Percentiles rank a stretch among this genome's conserved stretches.
phyloP scores from a whole-genome alignment of 768 basidiomycete genomes.

The Tulasnella sp. region DNA sequence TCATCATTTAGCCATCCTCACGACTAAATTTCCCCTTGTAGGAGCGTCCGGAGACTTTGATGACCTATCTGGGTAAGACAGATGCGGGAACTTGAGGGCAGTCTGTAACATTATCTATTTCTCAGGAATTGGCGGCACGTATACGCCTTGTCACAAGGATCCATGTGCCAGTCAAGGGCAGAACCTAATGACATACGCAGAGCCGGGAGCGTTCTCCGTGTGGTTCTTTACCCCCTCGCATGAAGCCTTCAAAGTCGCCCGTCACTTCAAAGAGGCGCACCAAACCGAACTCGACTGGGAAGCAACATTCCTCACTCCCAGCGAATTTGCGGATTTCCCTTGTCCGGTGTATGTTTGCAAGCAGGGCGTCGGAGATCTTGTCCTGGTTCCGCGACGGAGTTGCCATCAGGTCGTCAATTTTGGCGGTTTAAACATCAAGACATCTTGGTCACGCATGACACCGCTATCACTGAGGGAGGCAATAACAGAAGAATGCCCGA shows the following conservation, averaged over 20 bases:
- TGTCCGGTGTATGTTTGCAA: slow-evolving; percentile 53
- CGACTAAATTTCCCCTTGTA: slow-evolving; percentile 27
- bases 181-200: slow-evolving; percentile 79
- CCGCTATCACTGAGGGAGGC: slow-evolving; percentile 50
- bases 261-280: slow-evolving; percentile 47
- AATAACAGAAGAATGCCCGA: slow-evolving; percentile 63
- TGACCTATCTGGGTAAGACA: slow-evolving; percentile 55
- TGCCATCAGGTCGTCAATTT: slow-evolving; percentile 68
- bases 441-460: slow-evolving; percentile 83
- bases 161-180: slow-evolving; percentile 77
- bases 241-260: slow-evolving; percentile 45
- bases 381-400: slow-evolving; percentile 71
- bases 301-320: slow-evolving; percentile 26
- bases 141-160: slow-evolving; percentile 80
- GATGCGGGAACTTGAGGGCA: background rate
- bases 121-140: slow-evolving; percentile 68
- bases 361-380: slow-evolving; percentile 68
- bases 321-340: background rate
- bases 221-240: slow-evolving; percentile 75
- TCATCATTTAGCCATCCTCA: background rate
- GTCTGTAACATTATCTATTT: background rate
- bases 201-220: slow-evolving; percentile 60
- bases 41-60: slow-evolving; percentile 64
- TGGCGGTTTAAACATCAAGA: slow-evolving; percentile 75
- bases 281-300: slow-evolving; percentile 65